A percentile compares a stretch with the other conserved stretches of the same genome.
These are phyloP conservation scores for Microcyclosporella mali DNA, from an alignment of 2,329 filamentous ascomycete species.

Conservation along the genomic window DNA sequence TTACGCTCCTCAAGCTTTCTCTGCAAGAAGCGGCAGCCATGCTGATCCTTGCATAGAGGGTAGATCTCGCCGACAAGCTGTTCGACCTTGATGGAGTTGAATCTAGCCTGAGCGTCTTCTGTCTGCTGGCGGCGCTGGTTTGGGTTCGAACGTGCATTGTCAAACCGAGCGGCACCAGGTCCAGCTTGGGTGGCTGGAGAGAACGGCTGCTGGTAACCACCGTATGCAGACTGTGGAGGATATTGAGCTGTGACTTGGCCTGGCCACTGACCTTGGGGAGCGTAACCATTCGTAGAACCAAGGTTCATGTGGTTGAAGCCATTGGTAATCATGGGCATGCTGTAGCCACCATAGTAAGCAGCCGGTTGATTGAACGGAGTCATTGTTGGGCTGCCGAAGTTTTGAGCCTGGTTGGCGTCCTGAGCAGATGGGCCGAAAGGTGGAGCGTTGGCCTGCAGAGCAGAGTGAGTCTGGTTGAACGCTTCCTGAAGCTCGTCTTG, in stretches of 20 bases:
- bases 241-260: conserved; percentile 12
- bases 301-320: conserved; percentile 63
- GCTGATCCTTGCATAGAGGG: conserved; percentile 90
- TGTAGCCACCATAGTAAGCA: conserved; percentile 46
- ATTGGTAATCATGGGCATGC: conserved; percentile 59
- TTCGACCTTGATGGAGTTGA: conserved; percentile 75
- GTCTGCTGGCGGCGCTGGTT: conserved; percentile 69
- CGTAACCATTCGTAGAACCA: conserved; percentile 31
- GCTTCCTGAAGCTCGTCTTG: conserved; percentile 43
- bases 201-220: conserved; percentile 44
- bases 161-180: conserved; percentile 44
- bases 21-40: conserved; percentile 93
- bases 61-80: conserved; percentile 79
- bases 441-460: conserved; percentile 71
- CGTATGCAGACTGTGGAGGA: conserved; percentile 45
- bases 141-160: conserved; percentile 67
- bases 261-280: conserved; percentile 35
- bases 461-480: conserved; percentile 61
- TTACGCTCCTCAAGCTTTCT: conserved; percentile 92
- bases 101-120: conserved; percentile 67
- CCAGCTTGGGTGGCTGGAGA: conserved; percentile 40
- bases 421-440: conserved; percentile 60
- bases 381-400: conserved; percentile 24
- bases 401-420: conserved; percentile 34
- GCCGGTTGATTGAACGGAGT: conserved; percentile 26